Base-by-base conservation (phyloP, 352 stramenopile genomes). In the Plasmopara muralis region DNA sequence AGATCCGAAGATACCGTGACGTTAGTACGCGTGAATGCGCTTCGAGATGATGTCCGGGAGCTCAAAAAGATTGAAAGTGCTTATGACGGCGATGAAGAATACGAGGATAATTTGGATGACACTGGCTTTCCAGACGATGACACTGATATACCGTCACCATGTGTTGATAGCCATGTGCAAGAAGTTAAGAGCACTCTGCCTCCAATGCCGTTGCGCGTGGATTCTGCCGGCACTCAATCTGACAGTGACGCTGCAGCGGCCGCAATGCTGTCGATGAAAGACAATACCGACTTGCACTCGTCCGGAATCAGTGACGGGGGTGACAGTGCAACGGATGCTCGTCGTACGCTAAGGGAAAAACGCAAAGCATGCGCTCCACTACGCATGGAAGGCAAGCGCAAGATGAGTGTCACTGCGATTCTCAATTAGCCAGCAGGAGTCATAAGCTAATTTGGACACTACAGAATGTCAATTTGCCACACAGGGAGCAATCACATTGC, bases 341-440 rank as follows among this genome's bases (percentile, higher is more conserved):
- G 55, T 29, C 57, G 66, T 25, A 52, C 57, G 9, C 70, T 62
- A 5, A 71, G 49, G 33, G 62, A 66, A 34, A 88, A 86, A 66
- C 79, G 81, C 47, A 89, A 91, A 56, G 81, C 78, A 13, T 85
- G 66, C 39, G 74, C 67, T n/a, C 76, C 76, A 29, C 57, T 89
- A 43, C 40, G 70, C 38, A 62, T 77, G 61, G 65, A 70, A 51
- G 56, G 79, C 37, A 92, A 89, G 72, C 77, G 83, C 62, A 93
- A 93, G 64, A 93, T 93, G 83, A 90, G 81, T 48, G 82, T 93
- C 40, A 83, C 83, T 14, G 85, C 81, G 41, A 91, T 93, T 70
- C 74, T 93, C 50, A 93, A 93, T 66, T 93, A 78, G 60, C 35
- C 31, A 54, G 5, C 44, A 12, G 5, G 14, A 37, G 47, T 31